These are phyloP conservation scores for Penicillium roqueforti DNA, from an alignment of 495 filamentous ascomycete species.

Conservation along the genomic window DNA sequence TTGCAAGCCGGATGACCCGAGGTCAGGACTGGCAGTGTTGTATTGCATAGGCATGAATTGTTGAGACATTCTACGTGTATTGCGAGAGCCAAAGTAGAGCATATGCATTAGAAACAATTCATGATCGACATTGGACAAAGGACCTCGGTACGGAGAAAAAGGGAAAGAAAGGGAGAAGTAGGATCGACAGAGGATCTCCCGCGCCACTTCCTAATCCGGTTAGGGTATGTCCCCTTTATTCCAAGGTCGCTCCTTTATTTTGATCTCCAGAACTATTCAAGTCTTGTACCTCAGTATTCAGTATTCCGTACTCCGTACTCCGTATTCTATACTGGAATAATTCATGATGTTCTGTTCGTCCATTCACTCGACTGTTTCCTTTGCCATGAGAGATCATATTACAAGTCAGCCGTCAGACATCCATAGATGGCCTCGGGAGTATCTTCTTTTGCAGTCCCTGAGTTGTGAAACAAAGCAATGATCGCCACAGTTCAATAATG, in stretches of 20 bases:
- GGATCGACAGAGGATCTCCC: background rate
- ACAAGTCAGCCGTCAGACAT: background rate
- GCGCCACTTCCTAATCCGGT: background rate
- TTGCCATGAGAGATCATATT: background rate
- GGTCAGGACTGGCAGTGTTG: background rate
- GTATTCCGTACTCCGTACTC: background rate
- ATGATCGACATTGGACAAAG: background rate
- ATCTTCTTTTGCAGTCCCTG: background rate
- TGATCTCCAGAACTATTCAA: background rate
- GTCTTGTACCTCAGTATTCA: background rate
- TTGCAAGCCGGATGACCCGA: background rate
- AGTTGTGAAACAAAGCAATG: background rate
- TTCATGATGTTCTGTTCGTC: no score
- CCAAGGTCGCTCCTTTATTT: background rate
- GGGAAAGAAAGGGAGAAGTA: background rate
- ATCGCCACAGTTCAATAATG: constrained; percentile 4
- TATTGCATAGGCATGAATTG: background rate
- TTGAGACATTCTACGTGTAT: background rate
- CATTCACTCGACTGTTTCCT: no score
- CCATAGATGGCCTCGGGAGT: background rate
- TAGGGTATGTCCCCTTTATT: background rate
- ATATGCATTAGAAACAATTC: background rate
- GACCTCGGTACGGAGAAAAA: background rate
- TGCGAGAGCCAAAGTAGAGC: background rate
- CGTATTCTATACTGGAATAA: no score